Evolutionary conservation across 306 rosid species (phyloP), one percentile per base, ranked within the genome.

Genomic region (Sicyos edulis): DNA sequence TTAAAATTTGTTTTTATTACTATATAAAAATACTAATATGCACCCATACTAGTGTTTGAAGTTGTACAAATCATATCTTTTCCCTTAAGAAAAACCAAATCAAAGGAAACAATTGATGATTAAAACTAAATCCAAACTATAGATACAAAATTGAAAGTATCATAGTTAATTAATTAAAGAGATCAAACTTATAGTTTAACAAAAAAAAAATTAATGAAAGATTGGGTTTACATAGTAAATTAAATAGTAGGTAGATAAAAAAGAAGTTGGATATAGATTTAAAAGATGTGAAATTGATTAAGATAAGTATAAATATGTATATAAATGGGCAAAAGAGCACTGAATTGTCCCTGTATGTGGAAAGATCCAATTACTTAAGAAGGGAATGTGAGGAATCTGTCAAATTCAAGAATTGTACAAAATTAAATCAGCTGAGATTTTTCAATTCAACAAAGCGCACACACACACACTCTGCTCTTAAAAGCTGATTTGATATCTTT

Each of bases 341-440:
- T 61, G 49, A 61, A 61, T 61, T 61, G 14, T 15, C 47, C 68
- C 68, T n/a, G 34, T 34, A 61, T 34, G 68, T 34, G 68, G 49
- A 47, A 61, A 61, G 49, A 61, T 61, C 68, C 68, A 61, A 61
- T 32, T 32, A 21, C 68, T 8, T 32, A 34, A 34, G 44, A n/a
- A 32, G 49, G 68, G 37, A 61, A 61, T 61, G 68, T 61, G 49
- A 61, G 68, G 68, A 61, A 61, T 61, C 49, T 34, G 68, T 61
- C 68, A 16, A 4, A 32, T 0, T 26, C 50, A 34, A 61, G 66
- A 60, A 60, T 60, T 60, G 42, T 60, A 13, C 34, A 59, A 3
- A 26, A 24, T 2, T 10, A 54, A 17, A 21, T 26, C 12, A 14
- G 21, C 7, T 32, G 5, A 3, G 47, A 32, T 61, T 61, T 32